Percentiles rank a stretch among this genome's conserved stretches.
phyloP scores from a whole-genome alignment of 768 basidiomycete species.

The Leccinum truebloodii region DNA sequence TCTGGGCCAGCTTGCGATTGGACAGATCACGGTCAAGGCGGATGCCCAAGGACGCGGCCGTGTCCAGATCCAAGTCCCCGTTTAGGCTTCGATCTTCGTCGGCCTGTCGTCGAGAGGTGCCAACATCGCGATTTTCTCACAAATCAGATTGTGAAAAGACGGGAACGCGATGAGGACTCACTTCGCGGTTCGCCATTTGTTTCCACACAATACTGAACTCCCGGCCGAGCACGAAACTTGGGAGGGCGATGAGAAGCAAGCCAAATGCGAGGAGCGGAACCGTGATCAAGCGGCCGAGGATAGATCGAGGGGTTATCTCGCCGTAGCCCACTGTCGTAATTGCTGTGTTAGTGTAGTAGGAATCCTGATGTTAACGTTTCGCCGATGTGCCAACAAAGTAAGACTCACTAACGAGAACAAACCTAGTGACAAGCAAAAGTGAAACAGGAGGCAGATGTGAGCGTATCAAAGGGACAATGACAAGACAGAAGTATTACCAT shows the following conservation, averaged over 20 bases:
- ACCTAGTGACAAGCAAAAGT: conserved; percentile 38
- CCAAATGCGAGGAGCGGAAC: conserved; percentile 87
- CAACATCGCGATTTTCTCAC: not conserved
- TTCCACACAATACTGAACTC: conserved; percentile 94
- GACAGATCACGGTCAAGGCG: conserved; percentile 43
- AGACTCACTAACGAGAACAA: conserved; percentile 75
- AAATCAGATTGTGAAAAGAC: not conserved
- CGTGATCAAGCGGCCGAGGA: conserved; percentile 84
- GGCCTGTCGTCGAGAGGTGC: not conserved
- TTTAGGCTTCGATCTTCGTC: conserved; percentile 2
- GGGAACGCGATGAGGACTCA: conserved; percentile 20
- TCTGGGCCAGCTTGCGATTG: conserved; percentile 63
- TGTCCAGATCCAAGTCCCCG: conserved; percentile 3
- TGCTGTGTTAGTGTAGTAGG: conserved; percentile 41
- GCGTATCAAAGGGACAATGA: not conserved
- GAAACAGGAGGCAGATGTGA: not conserved
- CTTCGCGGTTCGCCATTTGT: conserved; percentile 59
- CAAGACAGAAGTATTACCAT: conserved; percentile 51
- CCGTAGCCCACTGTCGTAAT: conserved; percentile 92
- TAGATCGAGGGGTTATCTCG: conserved; percentile 86
- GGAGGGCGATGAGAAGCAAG: conserved; percentile 84
- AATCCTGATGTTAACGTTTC: not conserved
- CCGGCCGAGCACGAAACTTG: conserved; percentile 87
- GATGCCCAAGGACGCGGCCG: conserved; percentile 7
- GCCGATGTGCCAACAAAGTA: not conserved